A percentile compares a stretch with the other conserved stretches of the same genome.
Conservation (phyloP, 345 rosid genomes). For the Hypericum perforatum region DNA sequence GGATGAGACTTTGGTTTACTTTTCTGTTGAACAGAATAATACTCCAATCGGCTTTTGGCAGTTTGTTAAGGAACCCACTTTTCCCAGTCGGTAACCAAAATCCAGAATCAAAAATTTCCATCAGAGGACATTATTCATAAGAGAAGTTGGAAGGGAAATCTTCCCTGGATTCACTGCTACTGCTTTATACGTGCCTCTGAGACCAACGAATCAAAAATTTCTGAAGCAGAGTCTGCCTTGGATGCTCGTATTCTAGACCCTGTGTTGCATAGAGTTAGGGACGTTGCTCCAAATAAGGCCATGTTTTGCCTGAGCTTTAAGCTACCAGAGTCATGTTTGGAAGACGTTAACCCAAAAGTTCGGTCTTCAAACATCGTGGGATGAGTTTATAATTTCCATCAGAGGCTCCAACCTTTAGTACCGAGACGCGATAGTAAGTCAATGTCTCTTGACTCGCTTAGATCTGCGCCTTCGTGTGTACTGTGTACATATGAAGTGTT, state of each 20-base stretch:
- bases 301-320: slow-evolving; percentile 93
- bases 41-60: too few relatives aligned
- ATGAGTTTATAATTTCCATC: too few relatives aligned
- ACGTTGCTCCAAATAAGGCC: slow-evolving; percentile 98
- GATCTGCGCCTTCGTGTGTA: too few relatives aligned
- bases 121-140: slow-evolving; percentile 39
- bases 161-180: slow-evolving; percentile 82
- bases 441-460: too few relatives aligned
- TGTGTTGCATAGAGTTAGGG: slow-evolving; percentile 74
- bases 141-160: slow-evolving; percentile 64
- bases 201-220: slow-evolving; percentile 46
- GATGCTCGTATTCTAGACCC: slow-evolving; percentile 46
- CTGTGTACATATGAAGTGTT: too few relatives aligned
- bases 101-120: too few relatives aligned
- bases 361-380: not conserved
- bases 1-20: too few relatives aligned
- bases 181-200: slow-evolving; percentile 81
- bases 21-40: too few relatives aligned
- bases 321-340: slow-evolving; percentile 72
- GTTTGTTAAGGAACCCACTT: too few relatives aligned
- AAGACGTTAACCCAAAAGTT: slow-evolving; percentile 16
- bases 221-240: slow-evolving; percentile 59
- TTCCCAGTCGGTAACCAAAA: too few relatives aligned
- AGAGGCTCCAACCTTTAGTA: too few relatives aligned
- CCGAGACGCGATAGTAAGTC: too few relatives aligned